Conservation (phyloP, 805 yeast genomes). For the Kodamaea fukazawae region DNA sequence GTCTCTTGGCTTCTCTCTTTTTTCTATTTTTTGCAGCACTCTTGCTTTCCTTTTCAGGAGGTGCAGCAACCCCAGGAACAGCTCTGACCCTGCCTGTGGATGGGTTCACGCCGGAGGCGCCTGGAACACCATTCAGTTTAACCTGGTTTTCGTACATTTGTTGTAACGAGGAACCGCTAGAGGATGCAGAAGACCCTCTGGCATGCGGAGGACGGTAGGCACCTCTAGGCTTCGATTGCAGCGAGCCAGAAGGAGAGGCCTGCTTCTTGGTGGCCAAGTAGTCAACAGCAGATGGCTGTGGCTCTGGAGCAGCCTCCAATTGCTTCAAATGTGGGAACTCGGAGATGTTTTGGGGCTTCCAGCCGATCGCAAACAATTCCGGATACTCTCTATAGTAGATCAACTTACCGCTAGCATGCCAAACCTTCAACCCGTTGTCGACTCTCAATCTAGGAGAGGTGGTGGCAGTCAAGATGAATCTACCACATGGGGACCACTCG, state of each 20-base stretch:
- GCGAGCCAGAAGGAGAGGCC: constrained; percentile 28
- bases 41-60: constrained; percentile 50
- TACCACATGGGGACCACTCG: constrained; percentile 97
- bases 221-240: constrained; percentile 61
- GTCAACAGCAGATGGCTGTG: constrained; percentile 70
- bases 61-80: constrained; percentile 59
- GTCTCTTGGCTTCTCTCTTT: constrained; percentile 62
- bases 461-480: constrained; percentile 89
- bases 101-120: constrained; percentile 17
- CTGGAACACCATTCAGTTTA: constrained; percentile 10
- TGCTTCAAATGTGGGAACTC: constrained; percentile 54
- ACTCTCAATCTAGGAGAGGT: constrained; percentile 96
- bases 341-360: constrained; percentile 68
- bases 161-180: constrained; percentile 50
- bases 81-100: constrained; percentile 31
- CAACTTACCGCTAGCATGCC: constrained; percentile 88
- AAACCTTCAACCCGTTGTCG: constrained; percentile 89
- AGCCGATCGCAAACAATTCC: constrained; percentile 76
- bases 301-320: constrained; percentile 56
- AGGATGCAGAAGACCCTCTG: constrained; percentile 44
- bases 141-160: constrained; percentile 42
- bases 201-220: constrained; percentile 99
- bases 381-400: constrained; percentile 74
- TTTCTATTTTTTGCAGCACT: constrained; percentile 65
- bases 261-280: constrained; percentile 44